A percentile compares a stretch with the other conserved stretches of the same genome.
Conservation (phyloP, 2,329 filamentous ascomycete species). For the Botrytis fragariae region DNA sequence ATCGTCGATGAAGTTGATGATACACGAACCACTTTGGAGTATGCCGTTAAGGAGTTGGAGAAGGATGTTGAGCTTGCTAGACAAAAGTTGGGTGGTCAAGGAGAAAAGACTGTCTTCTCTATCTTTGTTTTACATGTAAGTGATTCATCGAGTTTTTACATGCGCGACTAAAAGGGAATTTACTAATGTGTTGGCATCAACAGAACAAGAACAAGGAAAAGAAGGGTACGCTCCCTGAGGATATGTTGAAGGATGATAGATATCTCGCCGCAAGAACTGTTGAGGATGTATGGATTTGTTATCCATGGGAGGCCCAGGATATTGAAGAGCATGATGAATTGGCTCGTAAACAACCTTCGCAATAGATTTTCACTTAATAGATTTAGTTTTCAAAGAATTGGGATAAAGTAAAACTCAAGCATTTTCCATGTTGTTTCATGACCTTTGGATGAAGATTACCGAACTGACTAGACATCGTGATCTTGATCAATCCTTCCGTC, state of each 20-base stretch:
- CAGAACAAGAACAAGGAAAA: conserved; percentile 97
- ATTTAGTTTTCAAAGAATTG: not conserved
- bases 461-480: not conserved
- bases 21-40: conserved; percentile 89
- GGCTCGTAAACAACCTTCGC: conserved; percentile 45
- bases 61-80: conserved; percentile 88
- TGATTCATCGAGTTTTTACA: not conserved
- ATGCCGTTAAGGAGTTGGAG: conserved; percentile 86
- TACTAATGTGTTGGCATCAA: not conserved
- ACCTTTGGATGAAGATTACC: not conserved
- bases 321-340: conserved; percentile 87
- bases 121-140: conserved; percentile 90
- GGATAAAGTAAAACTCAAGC: not conserved
- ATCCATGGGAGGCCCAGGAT: conserved; percentile 94
- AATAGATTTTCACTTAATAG: conserved; percentile 17
- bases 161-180: not conserved
- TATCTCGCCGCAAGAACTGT: conserved; percentile 88
- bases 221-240: conserved; percentile 78
- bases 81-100: conserved; percentile 66
- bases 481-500: not conserved
- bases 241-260: conserved; percentile 69
- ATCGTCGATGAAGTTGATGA: conserved; percentile 97
- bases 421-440: not conserved
- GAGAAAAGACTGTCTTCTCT: conserved; percentile 81
- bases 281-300: conserved; percentile 96